phyloP scores from a whole-genome alignment of 108 stramenopile species.

The Bacterosira constricta region DNA sequence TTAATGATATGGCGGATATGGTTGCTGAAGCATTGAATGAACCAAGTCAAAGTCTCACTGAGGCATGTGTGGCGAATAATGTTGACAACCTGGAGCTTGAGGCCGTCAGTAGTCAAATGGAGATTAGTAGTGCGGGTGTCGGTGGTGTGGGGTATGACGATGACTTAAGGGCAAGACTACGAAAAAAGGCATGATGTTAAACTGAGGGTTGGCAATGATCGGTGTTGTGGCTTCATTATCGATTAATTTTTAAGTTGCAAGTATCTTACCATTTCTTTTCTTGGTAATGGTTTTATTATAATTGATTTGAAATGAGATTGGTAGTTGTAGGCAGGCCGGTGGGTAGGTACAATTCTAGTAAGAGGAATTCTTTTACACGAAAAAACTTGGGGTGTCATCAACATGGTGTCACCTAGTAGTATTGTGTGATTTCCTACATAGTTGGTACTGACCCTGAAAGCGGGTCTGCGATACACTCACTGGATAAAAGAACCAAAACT shows the following conservation, averaged over 20 bases:
- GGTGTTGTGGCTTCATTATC: slow-evolving; percentile 55
- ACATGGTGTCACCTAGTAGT: too few relatives aligned
- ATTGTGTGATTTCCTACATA: too few relatives aligned
- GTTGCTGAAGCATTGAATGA: slow-evolving; percentile 85
- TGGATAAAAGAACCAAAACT: too few relatives aligned
- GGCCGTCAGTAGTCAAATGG: slow-evolving; percentile 55
- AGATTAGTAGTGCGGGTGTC: slow-evolving; percentile 67
- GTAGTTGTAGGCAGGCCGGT: too few relatives aligned
- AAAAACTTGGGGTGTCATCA: too few relatives aligned
- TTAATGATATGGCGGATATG: slow-evolving; percentile 96
- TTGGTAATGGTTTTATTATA: not conserved
- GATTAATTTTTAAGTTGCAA: slow-evolving; percentile 46
- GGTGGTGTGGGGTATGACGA: slow-evolving; percentile 73
- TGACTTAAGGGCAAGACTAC: slow-evolving; percentile 43
- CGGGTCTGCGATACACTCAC: too few relatives aligned
- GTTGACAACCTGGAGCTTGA: slow-evolving; percentile 74
- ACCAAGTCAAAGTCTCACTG: slow-evolving; percentile 80
- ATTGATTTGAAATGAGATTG: too few relatives aligned
- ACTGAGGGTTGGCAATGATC: slow-evolving; percentile 65
- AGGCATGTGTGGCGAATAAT: slow-evolving; percentile 89
- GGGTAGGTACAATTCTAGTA: too few relatives aligned
- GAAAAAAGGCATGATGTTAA: slow-evolving; percentile 55
- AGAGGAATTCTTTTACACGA: too few relatives aligned
- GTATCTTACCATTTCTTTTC: slow-evolving; percentile 33
- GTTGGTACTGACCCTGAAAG: too few relatives aligned